phyloP scores from a whole-genome alignment of 1,284 basidiomycete species.

The Mycosarcoma mackinlayi region DNA sequence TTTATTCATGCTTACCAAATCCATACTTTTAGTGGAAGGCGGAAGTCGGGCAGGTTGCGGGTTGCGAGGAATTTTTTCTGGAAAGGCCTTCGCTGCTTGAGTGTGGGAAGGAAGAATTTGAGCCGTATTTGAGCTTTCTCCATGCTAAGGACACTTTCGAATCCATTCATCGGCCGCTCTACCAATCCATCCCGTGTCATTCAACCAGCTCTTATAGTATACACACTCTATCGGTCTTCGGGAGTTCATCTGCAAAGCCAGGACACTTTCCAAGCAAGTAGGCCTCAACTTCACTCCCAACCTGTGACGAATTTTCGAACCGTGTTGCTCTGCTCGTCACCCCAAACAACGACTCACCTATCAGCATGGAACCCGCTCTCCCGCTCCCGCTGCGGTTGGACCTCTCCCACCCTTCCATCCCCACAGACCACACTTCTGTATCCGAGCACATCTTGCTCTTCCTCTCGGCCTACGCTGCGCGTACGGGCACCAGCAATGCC shows the following conservation, averaged over 20 bases:
- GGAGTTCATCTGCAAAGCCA: too few species aligned
- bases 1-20: slow-evolving; percentile 27
- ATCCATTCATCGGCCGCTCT: too few species aligned
- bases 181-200: too few species aligned
- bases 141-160: too few species aligned
- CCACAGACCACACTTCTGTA: slow-evolving; percentile 9
- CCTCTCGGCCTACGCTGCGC: slow-evolving; percentile 28
- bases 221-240: too few species aligned
- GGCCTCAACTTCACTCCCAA: too few species aligned
- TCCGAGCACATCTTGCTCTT: slow-evolving; percentile 24
- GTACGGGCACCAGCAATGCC: slow-evolving; percentile 29
- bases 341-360: neutral
- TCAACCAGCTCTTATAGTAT: too few species aligned
- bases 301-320: too few species aligned
- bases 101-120: too few species aligned
- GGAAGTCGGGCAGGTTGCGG: neutral
- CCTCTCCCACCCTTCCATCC: slow-evolving; percentile 4
- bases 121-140: too few species aligned
- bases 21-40: neutral
- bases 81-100: neutral
- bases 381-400: slow-evolving; percentile 32
- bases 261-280: too few species aligned
- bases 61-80: neutral
- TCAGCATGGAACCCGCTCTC: slow-evolving; percentile 40
- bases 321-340: too few species aligned